Evolutionary conservation across 257 asterid genomes (phyloP).

Genomic region (Solanum bulbocastanum): DNA sequence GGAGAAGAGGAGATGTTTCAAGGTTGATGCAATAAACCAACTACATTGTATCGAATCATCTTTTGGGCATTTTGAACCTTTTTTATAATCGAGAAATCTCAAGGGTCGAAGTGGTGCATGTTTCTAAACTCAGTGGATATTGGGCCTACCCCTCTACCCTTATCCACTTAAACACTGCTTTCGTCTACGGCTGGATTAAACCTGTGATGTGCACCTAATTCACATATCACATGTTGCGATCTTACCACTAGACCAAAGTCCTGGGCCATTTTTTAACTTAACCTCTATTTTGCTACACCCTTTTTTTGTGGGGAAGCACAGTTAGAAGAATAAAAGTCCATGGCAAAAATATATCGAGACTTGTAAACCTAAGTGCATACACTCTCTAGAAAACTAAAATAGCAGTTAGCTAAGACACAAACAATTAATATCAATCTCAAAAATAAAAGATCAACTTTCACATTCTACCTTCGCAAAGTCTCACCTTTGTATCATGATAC

Average conservation of each 20-base stretch:
- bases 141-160: background rate
- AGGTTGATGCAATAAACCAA: background rate
- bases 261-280: background rate
- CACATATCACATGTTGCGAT: background rate
- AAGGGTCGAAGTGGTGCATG: background rate
- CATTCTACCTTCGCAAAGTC: background rate
- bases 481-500: background rate
- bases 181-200: background rate
- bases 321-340: background rate
- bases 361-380: background rate
- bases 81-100: background rate
- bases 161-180: background rate
- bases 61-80: background rate
- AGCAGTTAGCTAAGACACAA: background rate
- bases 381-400: background rate
- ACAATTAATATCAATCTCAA: background rate
- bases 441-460: background rate
- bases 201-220: background rate
- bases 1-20: background rate
- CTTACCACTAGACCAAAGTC: background rate
- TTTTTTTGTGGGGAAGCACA: background rate
- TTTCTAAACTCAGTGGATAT: background rate
- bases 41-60: background rate
- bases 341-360: background rate
- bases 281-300: background rate